Percentiles rank a stretch among this genome's conserved stretches.
These are phyloP conservation scores for Diversispora epigaea DNA, from an alignment of 192 early-diverging fungal species.

Conservation along the genomic window DNA sequence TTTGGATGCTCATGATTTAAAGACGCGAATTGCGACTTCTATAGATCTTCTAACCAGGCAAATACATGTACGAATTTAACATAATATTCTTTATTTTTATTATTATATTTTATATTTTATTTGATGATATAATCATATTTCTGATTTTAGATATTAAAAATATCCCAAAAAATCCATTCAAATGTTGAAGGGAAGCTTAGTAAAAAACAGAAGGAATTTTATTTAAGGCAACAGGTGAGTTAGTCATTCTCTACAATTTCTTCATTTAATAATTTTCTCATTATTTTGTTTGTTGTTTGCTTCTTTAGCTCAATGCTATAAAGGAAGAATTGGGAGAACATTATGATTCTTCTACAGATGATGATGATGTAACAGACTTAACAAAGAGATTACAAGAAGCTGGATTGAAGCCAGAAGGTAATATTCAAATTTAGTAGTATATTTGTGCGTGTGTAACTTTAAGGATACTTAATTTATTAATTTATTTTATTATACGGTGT, in stretches of 20 bases:
- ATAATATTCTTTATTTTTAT: background rate
- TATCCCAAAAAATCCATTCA: constrained; percentile 71
- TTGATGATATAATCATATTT: background rate
- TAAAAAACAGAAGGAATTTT: constrained; percentile 78
- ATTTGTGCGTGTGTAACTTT: background rate
- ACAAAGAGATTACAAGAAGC: constrained; percentile 54
- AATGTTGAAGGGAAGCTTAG: constrained; percentile 73
- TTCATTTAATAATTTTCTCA: background rate
- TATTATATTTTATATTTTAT: background rate
- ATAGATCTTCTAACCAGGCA: constrained; percentile 69
- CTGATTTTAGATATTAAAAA: constrained; percentile 63
- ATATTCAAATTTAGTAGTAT: background rate
- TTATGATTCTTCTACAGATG: constrained; percentile 53
- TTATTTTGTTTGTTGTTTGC: background rate
- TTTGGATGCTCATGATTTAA: constrained; percentile 54
- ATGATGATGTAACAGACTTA: constrained; percentile 67
- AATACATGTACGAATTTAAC: constrained; percentile 49
- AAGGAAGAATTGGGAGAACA: constrained; percentile 76
- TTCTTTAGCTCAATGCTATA: constrained; percentile 67
- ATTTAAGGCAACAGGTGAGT: constrained; percentile 72
- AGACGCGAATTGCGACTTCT: constrained; percentile 55
- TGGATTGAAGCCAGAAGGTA: constrained; percentile 59
- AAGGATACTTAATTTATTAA: too few species aligned
- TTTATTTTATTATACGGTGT: too few species aligned
- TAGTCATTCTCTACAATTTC: background rate